Evolutionary conservation across 2,329 filamentous ascomycete species (phyloP).

Genomic region (Boeremia lycopersici): DNA sequence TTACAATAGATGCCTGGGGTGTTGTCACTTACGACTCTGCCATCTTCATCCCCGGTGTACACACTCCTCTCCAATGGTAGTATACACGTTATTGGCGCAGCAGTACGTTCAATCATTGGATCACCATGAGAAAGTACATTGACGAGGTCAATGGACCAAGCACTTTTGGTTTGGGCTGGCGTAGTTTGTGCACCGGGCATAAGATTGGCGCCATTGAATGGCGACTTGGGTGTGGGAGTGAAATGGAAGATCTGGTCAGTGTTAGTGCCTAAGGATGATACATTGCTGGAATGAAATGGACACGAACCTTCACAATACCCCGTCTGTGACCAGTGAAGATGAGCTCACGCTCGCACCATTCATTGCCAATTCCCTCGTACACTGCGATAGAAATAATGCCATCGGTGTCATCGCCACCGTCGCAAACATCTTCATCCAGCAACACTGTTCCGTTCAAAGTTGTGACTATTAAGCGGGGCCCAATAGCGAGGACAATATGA

Average conservation of each 20-base stretch:
- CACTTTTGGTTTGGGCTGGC: not conserved
- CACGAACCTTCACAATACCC: slow-evolving; percentile 74
- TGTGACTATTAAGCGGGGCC: slow-evolving; percentile 76
- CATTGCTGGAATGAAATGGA: not conserved
- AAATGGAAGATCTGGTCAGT: slow-evolving; percentile 63
- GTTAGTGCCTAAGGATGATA: slow-evolving; percentile 2
- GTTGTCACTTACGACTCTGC: slow-evolving; percentile 65
- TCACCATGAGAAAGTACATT: slow-evolving; percentile 84
- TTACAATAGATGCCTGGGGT: not conserved
- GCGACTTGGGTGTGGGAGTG: slow-evolving; percentile 57
- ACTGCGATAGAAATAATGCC: slow-evolving; percentile 83
- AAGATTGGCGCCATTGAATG: slow-evolving; percentile 48
- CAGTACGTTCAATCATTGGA: slow-evolving; percentile 52
- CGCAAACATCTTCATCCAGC: slow-evolving; percentile 80
- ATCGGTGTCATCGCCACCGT: slow-evolving; percentile 66
- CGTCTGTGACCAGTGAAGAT: slow-evolving; percentile 87
- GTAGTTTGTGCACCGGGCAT: not conserved
- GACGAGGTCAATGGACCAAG: slow-evolving; percentile 77
- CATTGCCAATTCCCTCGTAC: slow-evolving; percentile 87
- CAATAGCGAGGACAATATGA: slow-evolving; percentile 84
- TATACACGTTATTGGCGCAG: slow-evolving; percentile 79
- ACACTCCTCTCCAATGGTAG: slow-evolving; percentile 80
- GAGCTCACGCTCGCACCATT: slow-evolving; percentile 87
- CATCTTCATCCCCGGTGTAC: slow-evolving; percentile 94
- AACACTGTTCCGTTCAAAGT: slow-evolving; percentile 86